Conservation (phyloP, 352 stramenopile genomes). For the Pythium myriotylum region DNA sequence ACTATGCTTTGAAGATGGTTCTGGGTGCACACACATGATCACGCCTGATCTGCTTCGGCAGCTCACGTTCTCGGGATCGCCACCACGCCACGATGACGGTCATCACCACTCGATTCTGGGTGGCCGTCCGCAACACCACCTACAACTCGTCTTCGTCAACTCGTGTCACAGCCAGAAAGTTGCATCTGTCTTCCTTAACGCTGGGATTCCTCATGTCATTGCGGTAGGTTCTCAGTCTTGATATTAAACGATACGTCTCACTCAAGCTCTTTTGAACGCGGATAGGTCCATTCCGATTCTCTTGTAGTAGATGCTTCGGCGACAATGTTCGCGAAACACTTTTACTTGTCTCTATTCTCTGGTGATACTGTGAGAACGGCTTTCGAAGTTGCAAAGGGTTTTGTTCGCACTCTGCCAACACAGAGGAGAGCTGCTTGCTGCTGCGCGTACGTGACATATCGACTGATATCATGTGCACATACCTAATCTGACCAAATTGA, state of each 20-base stretch:
- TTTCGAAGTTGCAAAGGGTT: conserved; percentile 78
- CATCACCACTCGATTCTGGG: background rate
- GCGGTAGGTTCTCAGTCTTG: conserved; percentile 46
- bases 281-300: conserved; percentile 80
- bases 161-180: conserved; percentile 86
- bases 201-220: conserved; percentile 91
- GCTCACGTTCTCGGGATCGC: conserved; percentile 62
- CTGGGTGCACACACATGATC: conserved; percentile 75
- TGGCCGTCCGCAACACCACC: conserved; percentile 19
- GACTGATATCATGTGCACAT: too few relatives aligned
- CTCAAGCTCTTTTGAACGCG: too few relatives aligned
- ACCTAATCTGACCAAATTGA: too few relatives aligned
- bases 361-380: conserved; percentile 66
- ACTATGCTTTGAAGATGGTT: conserved; percentile 82
- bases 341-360: conserved; percentile 81
- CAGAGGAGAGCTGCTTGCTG: conserved; percentile 69
- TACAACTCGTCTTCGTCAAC: conserved; percentile 82
- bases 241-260: background rate
- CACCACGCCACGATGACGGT: conserved; percentile 6
- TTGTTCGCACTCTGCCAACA: conserved; percentile 62
- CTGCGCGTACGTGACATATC: conserved; percentile 81
- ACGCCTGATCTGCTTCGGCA: conserved; percentile 63
- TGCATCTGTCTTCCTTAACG: conserved; percentile 88
- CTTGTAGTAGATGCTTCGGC: conserved; percentile 73
- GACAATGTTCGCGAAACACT: conserved; percentile 86